Base-by-base conservation (phyloP, 441 rosid genomes). In the Metrosideros polymorpha region DNA sequence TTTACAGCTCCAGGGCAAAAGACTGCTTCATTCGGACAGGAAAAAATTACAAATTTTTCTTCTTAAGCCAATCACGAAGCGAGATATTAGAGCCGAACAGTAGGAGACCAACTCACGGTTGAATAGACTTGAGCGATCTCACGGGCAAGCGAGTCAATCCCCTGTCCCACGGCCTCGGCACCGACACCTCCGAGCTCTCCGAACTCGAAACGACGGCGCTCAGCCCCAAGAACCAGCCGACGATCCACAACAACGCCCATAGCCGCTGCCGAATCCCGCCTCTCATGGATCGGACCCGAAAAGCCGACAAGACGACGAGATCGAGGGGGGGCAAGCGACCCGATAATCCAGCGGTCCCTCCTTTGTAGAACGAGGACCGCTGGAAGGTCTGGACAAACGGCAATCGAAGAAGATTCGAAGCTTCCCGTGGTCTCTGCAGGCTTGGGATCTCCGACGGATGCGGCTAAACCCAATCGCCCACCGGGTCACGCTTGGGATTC, bases 41-140 rank as follows among this genome's bases (percentile, higher is more conserved):
- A 57, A 39, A 55, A 12, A 10, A 39, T 12, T 8, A 6, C 79
- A 71, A 1, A 6, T 22, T 22, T 59, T 54, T 55, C 27, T 22
- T 10, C 9, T 22, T 39, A 71, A 71, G 22, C 39, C 79, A 32
- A 71, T 39, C 79, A 39, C 9, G 47, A 39, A 39, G 9, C 79
- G 47, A 39, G 79, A 42, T 39, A 39, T 71, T 1, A 71, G 39
- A 71, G 17, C n/a, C 47, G n/a, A 71, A 39, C 79, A 39, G 79
- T 42, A 71, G 22, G n/a, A 71, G 47, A 71, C n/a, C 79, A 71
- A 77, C 87, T 85, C 83, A 85, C 87, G 84, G 75, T 9, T 82
- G 49, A 45, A 85, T 59, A 56, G 87, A 39, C 52, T 85, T 85
- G 87, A 85, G 87, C 32, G 87, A 85, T 43, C 87, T 54, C 71